Evolutionary conservation across 306 rosid genomes (phyloP), one percentile per base, ranked within the genome.

Genomic region (Fagus sylvatica): DNA sequence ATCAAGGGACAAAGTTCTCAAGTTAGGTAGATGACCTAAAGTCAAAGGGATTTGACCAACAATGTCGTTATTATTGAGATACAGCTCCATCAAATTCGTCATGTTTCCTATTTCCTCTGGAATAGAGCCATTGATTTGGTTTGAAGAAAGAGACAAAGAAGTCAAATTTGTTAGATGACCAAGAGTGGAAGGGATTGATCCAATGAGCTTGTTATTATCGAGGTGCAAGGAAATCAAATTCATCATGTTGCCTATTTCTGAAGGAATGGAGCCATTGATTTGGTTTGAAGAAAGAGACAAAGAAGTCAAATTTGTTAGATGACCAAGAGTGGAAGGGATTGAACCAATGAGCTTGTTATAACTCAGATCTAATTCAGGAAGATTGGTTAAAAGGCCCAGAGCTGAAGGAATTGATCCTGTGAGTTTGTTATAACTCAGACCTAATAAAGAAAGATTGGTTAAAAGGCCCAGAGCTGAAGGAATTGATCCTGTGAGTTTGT

Each of bases 291-390:
- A 1, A 43, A 57, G 39, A 4, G 0, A 28, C 17, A 64, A 2
- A 65, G 0, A 0, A 2, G 4, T 6, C 46, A 64, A 64, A 37
- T 16, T 65, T 2, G 42, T 65, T 37, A 43, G 49, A 43, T 43
- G 10, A 6, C 74, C 4, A n/a, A 80, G n/a, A 2, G 0, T 4
- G n/a, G 19, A 32, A 66, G 68, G 34, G 40, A 78, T 69, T 49
- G 48, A 70, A 30, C 28, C 0, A 2, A 1, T 13, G 7, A 61
- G 15, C 1, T 0, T 34, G 30, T 66, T 65, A 0, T 2, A 0
- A 0, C 0, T 0, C 0, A 64, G 43, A 3, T 1, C 0, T 6
- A 62, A 62, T 13, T 0, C 0, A 2, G 0, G 0, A 8, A 62
- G 15, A 36, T 36, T 0, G 9, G 2, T 62, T 17, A 62, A 8